Evolutionary conservation across 306 rosid genomes (phyloP).

Genomic region (Glycine latifolia): DNA sequence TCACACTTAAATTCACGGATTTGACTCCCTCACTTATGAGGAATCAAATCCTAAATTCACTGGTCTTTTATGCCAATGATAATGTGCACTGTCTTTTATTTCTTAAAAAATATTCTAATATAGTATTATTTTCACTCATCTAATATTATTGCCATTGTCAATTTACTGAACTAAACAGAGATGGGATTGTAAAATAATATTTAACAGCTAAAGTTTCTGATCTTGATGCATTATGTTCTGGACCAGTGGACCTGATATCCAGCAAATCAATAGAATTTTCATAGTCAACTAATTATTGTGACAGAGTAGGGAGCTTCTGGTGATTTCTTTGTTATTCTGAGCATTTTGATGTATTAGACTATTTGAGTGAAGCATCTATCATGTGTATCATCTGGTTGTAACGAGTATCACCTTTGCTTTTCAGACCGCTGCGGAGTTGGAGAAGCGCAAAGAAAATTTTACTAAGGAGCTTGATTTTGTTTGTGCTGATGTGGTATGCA

Average conservation of each 20-base stretch:
- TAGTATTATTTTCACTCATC: not conserved
- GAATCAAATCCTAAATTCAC: not conserved
- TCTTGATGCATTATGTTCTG: constrained; percentile 9
- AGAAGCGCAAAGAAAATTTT: constrained; percentile 85
- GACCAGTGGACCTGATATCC: constrained; percentile 19
- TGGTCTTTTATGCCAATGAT: not conserved
- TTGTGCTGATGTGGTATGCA: constrained; percentile 94
- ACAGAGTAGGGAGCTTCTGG: constrained; percentile 17
- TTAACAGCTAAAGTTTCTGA: constrained; percentile 24
- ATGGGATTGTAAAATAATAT: not conserved
- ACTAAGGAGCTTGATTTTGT: constrained; percentile 92
- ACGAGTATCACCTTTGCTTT: constrained; percentile 29
- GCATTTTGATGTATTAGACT: constrained; percentile 7
- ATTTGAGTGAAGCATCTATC: constrained; percentile 13
- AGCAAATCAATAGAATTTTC: constrained; percentile 12
- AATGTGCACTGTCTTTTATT: not conserved
- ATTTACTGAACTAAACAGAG: constrained; percentile 29
- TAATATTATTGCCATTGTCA: not conserved
- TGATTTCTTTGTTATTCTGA: constrained; percentile 33
- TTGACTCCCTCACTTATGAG: too few relatives aligned
- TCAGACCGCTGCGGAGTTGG: constrained; percentile 98
- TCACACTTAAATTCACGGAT: not conserved
- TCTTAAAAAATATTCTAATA: not conserved
- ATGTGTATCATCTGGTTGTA: constrained; percentile 1
- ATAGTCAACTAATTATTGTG: not conserved